Evolutionary conservation across 2,329 filamentous ascomycete genomes (phyloP), one percentile per base, ranked within the genome.

Genomic region (Aureobasidium leucospermi): DNA sequence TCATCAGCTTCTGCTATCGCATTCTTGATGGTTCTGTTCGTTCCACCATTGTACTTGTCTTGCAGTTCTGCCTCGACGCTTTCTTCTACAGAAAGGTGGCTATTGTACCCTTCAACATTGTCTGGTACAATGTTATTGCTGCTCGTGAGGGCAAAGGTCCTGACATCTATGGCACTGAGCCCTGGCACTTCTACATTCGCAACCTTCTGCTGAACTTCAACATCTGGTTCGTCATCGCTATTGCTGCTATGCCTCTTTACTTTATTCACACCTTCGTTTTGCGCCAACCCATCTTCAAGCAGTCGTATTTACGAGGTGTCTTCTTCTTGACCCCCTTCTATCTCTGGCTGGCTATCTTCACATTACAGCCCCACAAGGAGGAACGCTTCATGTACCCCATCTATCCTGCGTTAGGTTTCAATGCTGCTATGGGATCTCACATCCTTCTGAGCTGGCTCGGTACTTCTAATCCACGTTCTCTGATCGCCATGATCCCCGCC

Each of bases 351-450:
- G 83, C 76, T 3, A 94, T 97, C 63, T 97, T 99, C 75, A 93
- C 89, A 0, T 71, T 88, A 8, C 94, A 99, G 70, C 90, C 94
- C 15, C 94, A 99, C 76, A 99, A 99, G 69, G 94, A 99, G 72
- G 94, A 99, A 74, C 82, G 94, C 6, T 99, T 99, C 77, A 97
- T 99, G 92, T 99, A 96, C 68, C 94, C 94, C 0, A 89, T 85
- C 2, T 99, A 99, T 68, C 94, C 94, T 1, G 90, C 93, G 63
- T 79, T 99, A 39, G 88, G 89, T 0, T 79, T 99, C 38, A 96
- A 96, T 68, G 92, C 92, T 2, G 89, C 93, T 8, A 82, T 96
- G 57, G 83, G 89, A 4, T 77, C 95, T 38, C 91, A 97, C 71
- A 87, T 95, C 60, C 69, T 95, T 1, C 79, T 97, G 15, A 80